A percentile compares a stretch with the other conserved stretches of the same genome.
Evolutionary conservation across 2,329 filamentous ascomycete genomes (phyloP).

Genomic region (Fusarium marasasianum): DNA sequence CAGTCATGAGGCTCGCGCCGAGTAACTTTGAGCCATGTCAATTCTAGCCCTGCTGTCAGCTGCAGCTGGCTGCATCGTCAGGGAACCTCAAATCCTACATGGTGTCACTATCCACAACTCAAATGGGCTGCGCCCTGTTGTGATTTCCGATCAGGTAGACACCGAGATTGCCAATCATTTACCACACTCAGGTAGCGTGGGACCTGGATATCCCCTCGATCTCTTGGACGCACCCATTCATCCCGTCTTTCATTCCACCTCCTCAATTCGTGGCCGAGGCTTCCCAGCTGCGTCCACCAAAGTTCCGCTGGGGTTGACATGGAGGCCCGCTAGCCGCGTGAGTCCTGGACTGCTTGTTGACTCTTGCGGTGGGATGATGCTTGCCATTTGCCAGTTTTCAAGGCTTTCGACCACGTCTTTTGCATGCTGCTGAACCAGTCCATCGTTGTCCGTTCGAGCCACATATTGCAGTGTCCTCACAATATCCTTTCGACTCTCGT

Average conservation of each 20-base stretch:
- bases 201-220: conserved; percentile 5
- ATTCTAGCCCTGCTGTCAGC: not conserved
- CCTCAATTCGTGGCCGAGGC: conserved; percentile 62
- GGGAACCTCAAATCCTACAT: conserved; percentile 11
- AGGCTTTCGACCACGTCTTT: conserved; percentile 73
- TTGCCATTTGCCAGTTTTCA: conserved; percentile 67
- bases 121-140: conserved; percentile 22
- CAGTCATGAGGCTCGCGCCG: conserved; percentile 2
- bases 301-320: conserved; percentile 46
- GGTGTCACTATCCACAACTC: conserved; percentile 27
- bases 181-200: conserved; percentile 25
- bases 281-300: conserved; percentile 39
- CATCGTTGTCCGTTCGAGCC: conserved; percentile 72
- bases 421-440: conserved; percentile 73
- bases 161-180: conserved; percentile 41
- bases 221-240: not conserved
- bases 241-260: conserved; percentile 62
- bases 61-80: not conserved
- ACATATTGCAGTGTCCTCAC: conserved; percentile 70
- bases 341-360: conserved; percentile 39
- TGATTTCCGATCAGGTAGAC: conserved; percentile 32
- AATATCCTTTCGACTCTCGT: conserved; percentile 69
- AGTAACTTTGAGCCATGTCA: not conserved
- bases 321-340: conserved; percentile 51
- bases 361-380: conserved; percentile 53